Percentiles rank a stretch among this genome's conserved stretches.
Evolutionary conservation across 495 filamentous ascomycete genomes (phyloP).

Genomic region (Bathelium albidoporum): DNA sequence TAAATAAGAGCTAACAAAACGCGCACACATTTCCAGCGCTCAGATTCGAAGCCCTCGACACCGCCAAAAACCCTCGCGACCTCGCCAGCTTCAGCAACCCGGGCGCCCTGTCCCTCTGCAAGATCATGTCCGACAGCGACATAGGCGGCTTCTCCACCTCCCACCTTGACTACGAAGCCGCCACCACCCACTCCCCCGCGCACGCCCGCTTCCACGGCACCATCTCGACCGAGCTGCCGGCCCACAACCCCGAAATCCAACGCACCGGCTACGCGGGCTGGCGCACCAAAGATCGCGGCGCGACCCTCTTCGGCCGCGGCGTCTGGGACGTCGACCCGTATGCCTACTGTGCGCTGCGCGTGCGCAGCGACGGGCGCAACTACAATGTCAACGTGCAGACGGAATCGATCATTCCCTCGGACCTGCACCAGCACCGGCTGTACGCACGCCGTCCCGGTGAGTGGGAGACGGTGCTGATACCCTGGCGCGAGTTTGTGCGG

Average conservation of each 20-base stretch:
- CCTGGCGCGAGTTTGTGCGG: slow-evolving; percentile 84
- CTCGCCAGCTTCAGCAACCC: slow-evolving; percentile 58
- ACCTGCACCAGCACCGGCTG: slow-evolving; percentile 89
- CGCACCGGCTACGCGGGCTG: slow-evolving; percentile 82
- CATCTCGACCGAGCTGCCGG: slow-evolving; percentile 77
- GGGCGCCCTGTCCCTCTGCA: slow-evolving; percentile 53
- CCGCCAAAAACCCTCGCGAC: slow-evolving; percentile 44
- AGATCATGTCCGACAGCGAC: slow-evolving; percentile 74
- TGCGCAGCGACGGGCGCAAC: slow-evolving; percentile 81
- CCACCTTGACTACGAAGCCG: slow-evolving; percentile 55
- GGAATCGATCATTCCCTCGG: slow-evolving; percentile 80
- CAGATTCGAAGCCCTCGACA: slow-evolving; percentile 43
- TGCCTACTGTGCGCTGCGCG: slow-evolving; percentile 73
- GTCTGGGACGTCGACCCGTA: slow-evolving; percentile 87
- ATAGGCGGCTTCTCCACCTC: slow-evolving; percentile 76
- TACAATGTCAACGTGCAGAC: slow-evolving; percentile 96
- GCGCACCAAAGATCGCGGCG: slow-evolving; percentile 43
- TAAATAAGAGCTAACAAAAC: too few relatives aligned
- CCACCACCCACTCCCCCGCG: slow-evolving; percentile 33
- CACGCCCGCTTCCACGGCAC: slow-evolving; percentile 72
- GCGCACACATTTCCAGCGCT: slow-evolving; percentile 33
- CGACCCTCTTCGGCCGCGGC: slow-evolving; percentile 66
- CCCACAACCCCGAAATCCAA: slow-evolving; percentile 57
- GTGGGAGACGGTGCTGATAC: slow-evolving; percentile 89
- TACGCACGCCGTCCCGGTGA: slow-evolving; percentile 70